Evolutionary conservation across 495 filamentous ascomycete species (phyloP).

Genomic region (Aspergillus mulundensis): DNA sequence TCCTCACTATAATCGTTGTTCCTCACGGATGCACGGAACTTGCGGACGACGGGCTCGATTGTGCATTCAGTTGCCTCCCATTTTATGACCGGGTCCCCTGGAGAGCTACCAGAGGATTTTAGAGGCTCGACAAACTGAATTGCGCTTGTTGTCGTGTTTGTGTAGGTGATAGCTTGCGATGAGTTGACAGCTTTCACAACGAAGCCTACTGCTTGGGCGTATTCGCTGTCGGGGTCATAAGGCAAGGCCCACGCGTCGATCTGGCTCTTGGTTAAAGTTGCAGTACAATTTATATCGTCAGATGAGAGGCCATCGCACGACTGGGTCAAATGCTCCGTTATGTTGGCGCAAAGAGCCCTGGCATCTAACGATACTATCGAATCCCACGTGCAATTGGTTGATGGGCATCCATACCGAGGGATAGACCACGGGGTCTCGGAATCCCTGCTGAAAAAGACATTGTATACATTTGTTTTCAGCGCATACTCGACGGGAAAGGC

Average conservation of each 20-base stretch:
- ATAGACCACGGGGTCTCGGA: constrained; percentile 10
- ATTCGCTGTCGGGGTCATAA: neutral
- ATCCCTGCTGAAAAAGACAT: constrained; percentile 11
- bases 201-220: neutral
- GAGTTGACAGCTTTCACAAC: neutral
- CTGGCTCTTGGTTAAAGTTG: neutral
- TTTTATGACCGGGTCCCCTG: neutral
- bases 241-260: neutral
- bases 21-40: constrained; percentile 7
- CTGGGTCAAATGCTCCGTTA: constrained; percentile 8
- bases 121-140: neutral
- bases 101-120: neutral
- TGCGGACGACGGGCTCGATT: constrained; percentile 13
- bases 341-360: constrained; percentile 11
- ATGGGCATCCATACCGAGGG: constrained; percentile 14
- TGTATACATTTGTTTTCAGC: constrained; percentile 16
- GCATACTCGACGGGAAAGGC: neutral
- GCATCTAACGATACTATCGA: constrained; percentile 9
- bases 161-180: neutral
- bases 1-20: constrained; percentile 4
- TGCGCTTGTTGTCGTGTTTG: neutral
- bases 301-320: neutral
- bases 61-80: constrained; percentile 16
- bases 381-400: constrained; percentile 21
- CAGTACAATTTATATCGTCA: neutral